Base-by-base conservation (phyloP, 352 stramenopile genomes). In the Globisporangium recalcitrans region DNA sequence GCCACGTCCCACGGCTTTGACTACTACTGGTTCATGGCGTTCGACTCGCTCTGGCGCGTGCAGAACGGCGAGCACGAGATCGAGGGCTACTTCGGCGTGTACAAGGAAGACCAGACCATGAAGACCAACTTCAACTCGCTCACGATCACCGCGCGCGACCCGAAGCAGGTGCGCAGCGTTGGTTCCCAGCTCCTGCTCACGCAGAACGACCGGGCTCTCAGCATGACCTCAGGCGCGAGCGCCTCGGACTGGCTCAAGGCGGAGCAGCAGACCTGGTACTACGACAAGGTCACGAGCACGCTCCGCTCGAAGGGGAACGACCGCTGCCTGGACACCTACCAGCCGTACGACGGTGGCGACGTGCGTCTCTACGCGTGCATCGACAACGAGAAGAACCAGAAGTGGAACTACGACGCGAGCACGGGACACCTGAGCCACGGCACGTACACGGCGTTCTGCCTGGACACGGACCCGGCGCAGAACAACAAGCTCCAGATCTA, bases 1-100 rank as follows among this genome's bases (percentile, higher is more conserved):
- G 82, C 78, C 19, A 61, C 60, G 16, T 64, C 72, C 9, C 69
- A 78, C 63, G 61, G 77, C 44, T 64, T 90, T 19, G 63, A 78
- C 19, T 91, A 89, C 74, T 93, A 84, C 71, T 93, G 77, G 75
- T 93, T 88, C 55, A 65, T 75, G 26, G 77, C 78, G 16, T 87
- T 90, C 40, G 84, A 93, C 67, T 82, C 78, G 14, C 57, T 73
- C 36, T 93, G 77, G 77, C 78, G 77, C 36, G 66, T 78, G 29
- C 57, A 54, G 10, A 78, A 86, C 51, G 69, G 72, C 26, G 71
- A 68, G 29, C 66, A 80, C 26, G 66, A 72, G 27, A 78, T 93
- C 21, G 84, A 93, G 46, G 70, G 65, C 21, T 65, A 88, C 69
- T 93, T 91, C 38, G 82, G 84, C 13, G 49, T 93, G 0, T 82